Conservation (phyloP, 2,329 filamentous ascomycete genomes). For the Purpureocillium takamizusanense region DNA sequence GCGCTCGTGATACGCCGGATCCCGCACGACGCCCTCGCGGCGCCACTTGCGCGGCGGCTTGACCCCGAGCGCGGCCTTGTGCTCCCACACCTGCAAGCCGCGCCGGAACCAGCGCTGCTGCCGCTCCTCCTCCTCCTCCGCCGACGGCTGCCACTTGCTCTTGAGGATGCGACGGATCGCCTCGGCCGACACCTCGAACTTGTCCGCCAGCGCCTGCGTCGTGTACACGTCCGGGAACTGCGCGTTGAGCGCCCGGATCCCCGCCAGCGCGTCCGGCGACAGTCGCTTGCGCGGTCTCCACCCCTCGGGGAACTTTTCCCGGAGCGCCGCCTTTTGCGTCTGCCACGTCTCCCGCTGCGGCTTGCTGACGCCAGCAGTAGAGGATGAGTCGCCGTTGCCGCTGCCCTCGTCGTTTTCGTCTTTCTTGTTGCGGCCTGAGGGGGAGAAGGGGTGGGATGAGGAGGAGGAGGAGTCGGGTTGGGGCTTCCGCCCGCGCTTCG, state of each 20-base stretch:
- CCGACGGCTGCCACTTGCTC: conserved; percentile 61
- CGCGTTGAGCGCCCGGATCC: conserved; percentile 73
- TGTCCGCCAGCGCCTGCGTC: conserved; percentile 60
- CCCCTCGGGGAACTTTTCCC: conserved; percentile 68
- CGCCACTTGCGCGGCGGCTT: conserved; percentile 56
- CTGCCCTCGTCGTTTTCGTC: no score
- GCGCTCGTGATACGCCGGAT: conserved; percentile 30
- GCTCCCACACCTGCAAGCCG: conserved; percentile 50
- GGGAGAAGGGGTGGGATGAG: background rate
- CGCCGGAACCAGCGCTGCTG: conserved; percentile 53
- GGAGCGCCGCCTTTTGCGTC: conserved; percentile 64
- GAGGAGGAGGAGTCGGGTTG: background rate
- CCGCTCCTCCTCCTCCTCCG: conserved; percentile 48
- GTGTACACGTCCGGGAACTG: conserved; percentile 72
- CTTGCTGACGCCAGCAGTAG: background rate
- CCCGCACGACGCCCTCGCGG: conserved; percentile 39
- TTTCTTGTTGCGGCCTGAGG: no score
- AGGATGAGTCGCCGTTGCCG: background rate
- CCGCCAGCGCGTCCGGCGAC: conserved; percentile 86
- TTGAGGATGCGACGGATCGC: conserved; percentile 79
- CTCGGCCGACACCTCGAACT: conserved; percentile 83
- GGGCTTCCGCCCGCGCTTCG: background rate
- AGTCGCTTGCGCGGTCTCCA: conserved; percentile 82
- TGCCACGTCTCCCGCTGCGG: conserved; percentile 52
- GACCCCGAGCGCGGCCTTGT: conserved; percentile 49